A percentile compares a stretch with the other conserved stretches of the same genome.
These are phyloP conservation scores for Boeremia lycopersici DNA, from an alignment of 2,329 filamentous ascomycete genomes.

Conservation along the genomic window DNA sequence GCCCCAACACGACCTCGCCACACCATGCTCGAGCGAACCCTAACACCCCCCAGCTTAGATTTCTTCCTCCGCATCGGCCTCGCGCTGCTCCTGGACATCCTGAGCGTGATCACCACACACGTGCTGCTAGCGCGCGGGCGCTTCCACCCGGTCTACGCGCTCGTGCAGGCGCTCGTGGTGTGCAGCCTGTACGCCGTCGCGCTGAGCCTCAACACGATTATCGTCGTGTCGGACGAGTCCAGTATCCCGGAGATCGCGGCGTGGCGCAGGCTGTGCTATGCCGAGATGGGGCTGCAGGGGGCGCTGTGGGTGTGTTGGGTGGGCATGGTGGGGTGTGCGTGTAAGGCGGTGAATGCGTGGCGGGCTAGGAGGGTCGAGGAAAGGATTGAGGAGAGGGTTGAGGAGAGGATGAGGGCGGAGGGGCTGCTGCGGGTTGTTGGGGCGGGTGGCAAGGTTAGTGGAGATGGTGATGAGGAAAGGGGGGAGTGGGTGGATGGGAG, in stretches of 20 bases:
- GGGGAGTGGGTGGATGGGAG: background rate
- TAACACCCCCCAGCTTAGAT: background rate
- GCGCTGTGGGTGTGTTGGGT: background rate
- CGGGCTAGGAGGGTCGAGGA: background rate
- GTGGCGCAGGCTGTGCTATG: background rate
- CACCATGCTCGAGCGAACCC: too few relatives aligned
- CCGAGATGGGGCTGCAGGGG: conserved; percentile 1
- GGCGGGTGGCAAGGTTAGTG: too few relatives aligned
- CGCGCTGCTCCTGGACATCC: background rate
- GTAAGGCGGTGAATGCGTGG: conserved; percentile 1
- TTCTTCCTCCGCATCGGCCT: conserved; percentile 9
- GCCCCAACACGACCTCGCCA: too few relatives aligned
- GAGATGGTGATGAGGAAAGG: background rate
- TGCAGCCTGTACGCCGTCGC: background rate
- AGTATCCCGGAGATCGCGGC: background rate
- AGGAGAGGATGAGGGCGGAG: background rate
- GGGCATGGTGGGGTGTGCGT: background rate
- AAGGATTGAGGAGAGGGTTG: background rate
- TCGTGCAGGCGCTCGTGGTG: background rate
- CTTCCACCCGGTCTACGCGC: conserved; percentile 3
- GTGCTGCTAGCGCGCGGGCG: background rate
- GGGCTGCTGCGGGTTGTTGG: background rate
- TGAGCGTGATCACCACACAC: background rate
- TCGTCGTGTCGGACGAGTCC: background rate
- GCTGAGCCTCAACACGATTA: background rate